Evolutionary conservation across 352 stramenopile genomes (phyloP), one percentile per base, ranked within the genome.

Genomic region (Phytophthora parvispora): DNA sequence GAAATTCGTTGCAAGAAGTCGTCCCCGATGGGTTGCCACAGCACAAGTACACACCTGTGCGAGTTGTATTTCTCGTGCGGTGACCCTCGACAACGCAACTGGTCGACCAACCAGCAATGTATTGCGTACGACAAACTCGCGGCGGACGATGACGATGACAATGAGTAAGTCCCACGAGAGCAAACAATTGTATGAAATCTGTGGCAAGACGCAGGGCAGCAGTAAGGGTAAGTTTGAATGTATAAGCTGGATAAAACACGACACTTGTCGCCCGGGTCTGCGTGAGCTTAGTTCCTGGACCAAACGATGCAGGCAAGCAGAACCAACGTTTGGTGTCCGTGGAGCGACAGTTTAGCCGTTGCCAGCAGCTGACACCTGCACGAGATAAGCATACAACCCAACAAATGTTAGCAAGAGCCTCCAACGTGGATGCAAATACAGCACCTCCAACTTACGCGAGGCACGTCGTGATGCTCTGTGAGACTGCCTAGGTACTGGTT

Each of bases 391-490:
- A 38, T 58, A 1, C 12, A 67, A 12, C 20, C 40, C 29, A 29
- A 29, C 38, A 48, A 49, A 9, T 38, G 20, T 52, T 31, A 52
- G 24, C 45, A 52, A 32, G 12, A 52, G 4, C 45, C n/a, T 10
- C 45, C 45, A 32, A 8, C n/a, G 6, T 18, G 6, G 6, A 55
- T 24, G 4, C 16, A 57, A 24, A 49, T 38, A 15, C 4, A 20
- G 42, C 10, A 53, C 40, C 31, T 36, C 5, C 59, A 27, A 76
- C 84, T 54, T 83, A 99, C 95, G 45, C 97, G 88, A 64, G 98
- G 98, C 71, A 99, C 98, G 75, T 99, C 98, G 80, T 99, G 98
- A 69, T 98, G 96, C 83, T 99, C 98, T 2, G 98, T 99, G 57
- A 99, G 81, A 40, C 89, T 95, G 36, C 93, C 86, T 12, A 99